phyloP scores from a whole-genome alignment of 805 yeast species.

The Priceomyces haplophilus region DNA sequence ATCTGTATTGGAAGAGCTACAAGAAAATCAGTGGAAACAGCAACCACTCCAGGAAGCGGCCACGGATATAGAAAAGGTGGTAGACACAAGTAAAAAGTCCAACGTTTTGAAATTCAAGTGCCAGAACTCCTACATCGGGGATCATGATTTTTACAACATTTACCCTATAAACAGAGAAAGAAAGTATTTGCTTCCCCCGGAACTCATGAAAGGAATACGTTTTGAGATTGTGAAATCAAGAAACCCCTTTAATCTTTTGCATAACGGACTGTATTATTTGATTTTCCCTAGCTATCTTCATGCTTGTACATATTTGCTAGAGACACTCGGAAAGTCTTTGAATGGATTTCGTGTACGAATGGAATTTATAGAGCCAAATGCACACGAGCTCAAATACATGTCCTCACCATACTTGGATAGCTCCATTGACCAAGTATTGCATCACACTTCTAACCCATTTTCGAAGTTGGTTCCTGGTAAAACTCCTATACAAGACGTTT shows the following conservation, averaged over 20 bases:
- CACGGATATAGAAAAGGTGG: slow-evolving; percentile 17
- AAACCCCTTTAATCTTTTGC: slow-evolving; percentile 41
- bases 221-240: slow-evolving; percentile 50
- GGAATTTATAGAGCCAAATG: slow-evolving; percentile 38
- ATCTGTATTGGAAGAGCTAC: slow-evolving; percentile 27
- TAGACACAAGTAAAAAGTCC: slow-evolving; percentile 10
- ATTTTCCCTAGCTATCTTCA: slow-evolving; percentile 45
- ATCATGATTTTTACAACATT: slow-evolving; percentile 39
- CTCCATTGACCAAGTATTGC: slow-evolving; percentile 2
- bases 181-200: slow-evolving; percentile 20
- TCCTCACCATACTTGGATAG: slow-evolving; percentile 27
- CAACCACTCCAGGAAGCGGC: slow-evolving; percentile 25
- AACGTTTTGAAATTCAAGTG: slow-evolving; percentile 39
- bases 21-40: slow-evolving; percentile 30
- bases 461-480: slow-evolving; percentile 1
- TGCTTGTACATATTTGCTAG: slow-evolving; percentile 52
- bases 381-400: slow-evolving; percentile 23
- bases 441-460: slow-evolving; percentile 5
- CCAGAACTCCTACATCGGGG: slow-evolving; percentile 33
- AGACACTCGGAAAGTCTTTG: slow-evolving; percentile 45
- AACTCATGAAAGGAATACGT: slow-evolving; percentile 20
- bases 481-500: slow-evolving; percentile 6
- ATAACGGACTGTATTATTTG: slow-evolving; percentile 51
- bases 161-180: slow-evolving; percentile 35
- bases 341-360: slow-evolving; percentile 50